Conservation (phyloP, 2,329 filamentous ascomycete species). For the Sclerotinia glacialis region DNA sequence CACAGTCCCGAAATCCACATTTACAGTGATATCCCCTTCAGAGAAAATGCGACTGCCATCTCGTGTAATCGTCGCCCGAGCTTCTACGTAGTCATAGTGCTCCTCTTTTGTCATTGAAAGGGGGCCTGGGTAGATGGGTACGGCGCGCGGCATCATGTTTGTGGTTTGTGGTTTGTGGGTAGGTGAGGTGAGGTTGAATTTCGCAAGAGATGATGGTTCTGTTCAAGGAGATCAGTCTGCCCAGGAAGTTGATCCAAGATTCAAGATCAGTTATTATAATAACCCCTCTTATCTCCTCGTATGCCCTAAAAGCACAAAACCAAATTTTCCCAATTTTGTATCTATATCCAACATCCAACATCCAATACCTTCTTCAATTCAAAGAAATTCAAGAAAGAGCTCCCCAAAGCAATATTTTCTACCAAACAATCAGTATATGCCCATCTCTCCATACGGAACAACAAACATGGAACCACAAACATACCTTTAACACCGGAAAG, state of each 20-base stretch:
- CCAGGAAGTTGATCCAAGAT: not conserved
- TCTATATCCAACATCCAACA: too few relatives aligned
- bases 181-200: not conserved
- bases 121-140: not conserved
- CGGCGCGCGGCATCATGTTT: not conserved
- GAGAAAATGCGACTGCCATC: constrained; percentile 1
- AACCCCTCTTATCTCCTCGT: not conserved
- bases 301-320: not conserved
- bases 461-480: not conserved
- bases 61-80: not conserved
- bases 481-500: not conserved
- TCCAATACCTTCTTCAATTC: not conserved
- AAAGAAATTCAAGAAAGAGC: not conserved
- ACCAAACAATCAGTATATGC: not conserved
- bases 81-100: not conserved
- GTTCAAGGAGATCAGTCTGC: too few relatives aligned
- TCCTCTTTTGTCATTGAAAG: not conserved
- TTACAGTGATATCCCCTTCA: not conserved
- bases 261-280: not conserved
- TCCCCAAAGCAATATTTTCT: not conserved
- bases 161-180: not conserved
- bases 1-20: constrained; percentile 7
- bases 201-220: not conserved
- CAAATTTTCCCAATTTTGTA: not conserved
- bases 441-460: not conserved